phyloP scores from a whole-genome alignment of 2,329 filamentous ascomycete species.

The Monilinia polystroma region DNA sequence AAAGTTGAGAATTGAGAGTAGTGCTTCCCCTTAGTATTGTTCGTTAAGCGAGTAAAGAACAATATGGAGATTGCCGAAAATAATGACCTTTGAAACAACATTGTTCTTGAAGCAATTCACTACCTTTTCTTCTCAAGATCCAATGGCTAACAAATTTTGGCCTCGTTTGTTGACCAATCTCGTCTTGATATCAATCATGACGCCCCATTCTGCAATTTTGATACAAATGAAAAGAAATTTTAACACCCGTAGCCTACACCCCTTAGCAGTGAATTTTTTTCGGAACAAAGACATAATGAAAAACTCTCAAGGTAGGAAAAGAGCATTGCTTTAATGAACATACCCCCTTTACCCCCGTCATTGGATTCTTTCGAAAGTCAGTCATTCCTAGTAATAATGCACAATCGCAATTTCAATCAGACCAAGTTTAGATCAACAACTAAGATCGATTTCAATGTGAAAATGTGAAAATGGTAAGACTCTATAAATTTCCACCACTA shows the following conservation, averaged over 20 bases:
- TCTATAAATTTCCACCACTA: background rate
- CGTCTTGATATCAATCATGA: background rate
- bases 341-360: background rate
- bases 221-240: background rate
- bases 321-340: background rate
- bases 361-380: too few relatives aligned
- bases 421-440: background rate
- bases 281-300: background rate
- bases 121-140: background rate
- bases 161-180: background rate
- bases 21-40: conserved; percentile 28
- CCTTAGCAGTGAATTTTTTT: background rate
- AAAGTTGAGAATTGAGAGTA: background rate
- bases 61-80: conserved; percentile 12
- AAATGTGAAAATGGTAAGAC: background rate
- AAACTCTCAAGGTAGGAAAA: background rate
- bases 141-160: background rate
- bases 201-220: background rate
- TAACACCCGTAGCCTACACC: background rate
- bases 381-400: background rate
- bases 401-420: background rate
- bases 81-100: background rate
- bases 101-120: conserved; percentile 8
- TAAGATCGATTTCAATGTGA: background rate
- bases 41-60: conserved; percentile 28